Conservation (phyloP, 352 stramenopile species). For the Globisporangium cederbergense region DNA sequence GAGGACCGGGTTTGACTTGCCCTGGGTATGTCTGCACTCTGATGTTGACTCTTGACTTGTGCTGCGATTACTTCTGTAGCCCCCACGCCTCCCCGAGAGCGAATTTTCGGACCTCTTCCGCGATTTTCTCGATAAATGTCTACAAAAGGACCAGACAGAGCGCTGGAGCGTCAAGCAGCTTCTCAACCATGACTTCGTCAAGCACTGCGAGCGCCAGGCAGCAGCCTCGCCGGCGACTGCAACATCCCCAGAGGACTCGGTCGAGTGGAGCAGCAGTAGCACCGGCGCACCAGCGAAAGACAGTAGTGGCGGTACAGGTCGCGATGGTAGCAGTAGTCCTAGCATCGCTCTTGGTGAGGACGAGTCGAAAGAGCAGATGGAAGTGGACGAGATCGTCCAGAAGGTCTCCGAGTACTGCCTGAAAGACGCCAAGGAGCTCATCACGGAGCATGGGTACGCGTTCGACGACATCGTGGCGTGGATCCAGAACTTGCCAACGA, state of each 20-base stretch:
- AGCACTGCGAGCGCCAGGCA: constrained; percentile 32
- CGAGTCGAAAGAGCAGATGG: constrained; percentile 60
- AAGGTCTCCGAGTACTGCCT: constrained; percentile 78
- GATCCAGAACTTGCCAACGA: constrained; percentile 74
- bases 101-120: constrained; percentile 75
- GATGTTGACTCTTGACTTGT: background rate
- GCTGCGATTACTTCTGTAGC: constrained; percentile 20
- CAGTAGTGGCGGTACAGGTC: background rate
- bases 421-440: constrained; percentile 72
- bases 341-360: constrained; percentile 26
- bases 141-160: constrained; percentile 76
- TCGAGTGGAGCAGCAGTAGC: constrained; percentile 26
- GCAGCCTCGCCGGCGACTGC: constrained; percentile 1
- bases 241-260: constrained; percentile 22
- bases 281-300: constrained; percentile 18
- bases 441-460: constrained; percentile 62
- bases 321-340: background rate
- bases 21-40: background rate
- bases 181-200: constrained; percentile 67
- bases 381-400: constrained; percentile 75
- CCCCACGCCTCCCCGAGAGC: constrained; percentile 54
- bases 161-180: constrained; percentile 81
- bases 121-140: constrained; percentile 79
- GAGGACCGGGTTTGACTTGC: background rate
- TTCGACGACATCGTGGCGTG: constrained; percentile 71